phyloP scores from a whole-genome alignment of 306 rosid genomes.

The Dicorynia guianensis region DNA sequence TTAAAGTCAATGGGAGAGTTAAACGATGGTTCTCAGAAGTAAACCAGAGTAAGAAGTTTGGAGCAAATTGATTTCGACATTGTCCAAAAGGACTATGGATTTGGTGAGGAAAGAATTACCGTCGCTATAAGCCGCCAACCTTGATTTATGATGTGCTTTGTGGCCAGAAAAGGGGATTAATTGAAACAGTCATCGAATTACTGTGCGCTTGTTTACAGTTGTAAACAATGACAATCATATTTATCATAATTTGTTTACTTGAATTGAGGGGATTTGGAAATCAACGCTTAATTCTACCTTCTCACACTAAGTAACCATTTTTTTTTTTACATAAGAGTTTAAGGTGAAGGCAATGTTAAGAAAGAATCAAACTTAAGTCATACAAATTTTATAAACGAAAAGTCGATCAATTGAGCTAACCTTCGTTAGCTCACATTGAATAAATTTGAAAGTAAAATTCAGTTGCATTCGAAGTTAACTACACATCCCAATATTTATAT shows the following conservation, averaged over 20 bases:
- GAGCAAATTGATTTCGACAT: neutral
- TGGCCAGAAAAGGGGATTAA: too few species aligned
- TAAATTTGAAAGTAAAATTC: too few species aligned
- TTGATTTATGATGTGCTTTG: neutral
- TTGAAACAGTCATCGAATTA: too few species aligned
- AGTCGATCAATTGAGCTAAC: too few species aligned
- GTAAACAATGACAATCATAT: too few species aligned
- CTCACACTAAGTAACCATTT: neutral
- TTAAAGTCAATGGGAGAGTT: neutral
- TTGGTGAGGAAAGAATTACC: conserved; percentile 1
- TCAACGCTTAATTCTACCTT: neutral
- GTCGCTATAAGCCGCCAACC: neutral
- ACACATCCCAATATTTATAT: too few species aligned
- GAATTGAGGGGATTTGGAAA: neutral
- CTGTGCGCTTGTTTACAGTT: too few species aligned
- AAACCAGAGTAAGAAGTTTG: neutral
- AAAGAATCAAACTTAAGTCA: too few species aligned
- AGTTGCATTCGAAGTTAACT: too few species aligned
- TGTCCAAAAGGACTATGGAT: neutral
- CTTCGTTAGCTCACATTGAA: neutral
- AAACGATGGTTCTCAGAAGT: neutral
- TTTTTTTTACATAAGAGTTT: too few species aligned
- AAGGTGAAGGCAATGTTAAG: too few species aligned
- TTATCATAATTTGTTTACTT: neutral
- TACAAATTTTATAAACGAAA: too few species aligned